A percentile compares a stretch with the other conserved stretches of the same genome.
These are phyloP conservation scores for Triticum monococcum DNA, from an alignment of 176 grass and related monocot genomes.

Conservation along the genomic window DNA sequence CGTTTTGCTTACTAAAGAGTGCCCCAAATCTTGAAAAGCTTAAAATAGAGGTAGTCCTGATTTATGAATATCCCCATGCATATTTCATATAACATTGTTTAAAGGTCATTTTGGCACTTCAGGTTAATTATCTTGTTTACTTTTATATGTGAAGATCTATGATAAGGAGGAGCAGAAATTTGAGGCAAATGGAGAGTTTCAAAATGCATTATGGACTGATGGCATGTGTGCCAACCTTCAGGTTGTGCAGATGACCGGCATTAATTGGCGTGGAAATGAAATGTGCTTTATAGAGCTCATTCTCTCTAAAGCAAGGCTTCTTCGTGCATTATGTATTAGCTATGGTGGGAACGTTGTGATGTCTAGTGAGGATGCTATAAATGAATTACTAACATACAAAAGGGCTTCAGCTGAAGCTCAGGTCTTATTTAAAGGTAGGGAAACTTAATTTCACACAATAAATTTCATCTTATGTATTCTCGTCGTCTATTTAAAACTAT, in stretches of 20 bases:
- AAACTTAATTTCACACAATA: neutral
- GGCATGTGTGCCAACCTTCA: conserved; percentile 34
- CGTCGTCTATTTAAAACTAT: neutral
- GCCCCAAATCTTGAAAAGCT: conserved; percentile 28
- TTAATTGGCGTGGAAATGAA: conserved; percentile 26
- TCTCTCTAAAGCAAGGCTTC: conserved; percentile 32
- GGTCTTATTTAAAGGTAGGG: neutral
- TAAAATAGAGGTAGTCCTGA: conserved; percentile 22
- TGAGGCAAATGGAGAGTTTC: conserved; percentile 10
- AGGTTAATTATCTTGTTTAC: neutral
- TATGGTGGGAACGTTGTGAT: neutral
- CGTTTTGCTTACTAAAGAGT: conserved; percentile 19
- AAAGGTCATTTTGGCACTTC: neutral
- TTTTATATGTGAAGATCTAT: conserved; percentile 17
- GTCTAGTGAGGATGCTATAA: neutral
- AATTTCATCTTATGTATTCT: neutral
- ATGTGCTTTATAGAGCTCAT: conserved; percentile 27
- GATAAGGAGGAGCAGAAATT: neutral
- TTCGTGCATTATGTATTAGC: conserved; percentile 19
- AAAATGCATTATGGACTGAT: conserved; percentile 36
- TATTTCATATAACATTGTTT: neutral
- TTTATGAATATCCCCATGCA: neutral
- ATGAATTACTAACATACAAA: neutral
- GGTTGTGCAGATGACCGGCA: conserved; percentile 3
- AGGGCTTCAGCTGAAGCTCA: neutral